These are phyloP conservation scores for Phoenix roebelenii DNA, from an alignment of 176 grass and related monocot genomes.

Conservation along the genomic window DNA sequence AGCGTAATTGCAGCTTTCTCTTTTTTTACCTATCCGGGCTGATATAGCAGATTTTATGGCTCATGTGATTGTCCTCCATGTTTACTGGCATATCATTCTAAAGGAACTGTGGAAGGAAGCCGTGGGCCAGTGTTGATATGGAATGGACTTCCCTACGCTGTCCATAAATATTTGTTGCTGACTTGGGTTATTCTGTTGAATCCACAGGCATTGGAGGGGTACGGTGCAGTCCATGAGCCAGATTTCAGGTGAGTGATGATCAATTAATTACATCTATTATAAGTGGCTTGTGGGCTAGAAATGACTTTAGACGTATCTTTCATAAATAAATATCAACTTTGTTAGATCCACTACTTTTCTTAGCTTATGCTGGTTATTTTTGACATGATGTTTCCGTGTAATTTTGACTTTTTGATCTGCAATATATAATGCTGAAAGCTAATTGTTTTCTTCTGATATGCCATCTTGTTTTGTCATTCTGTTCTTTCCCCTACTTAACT, in stretches of 20 bases:
- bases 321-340: no score
- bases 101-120: slow-evolving; percentile 47
- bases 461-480: slow-evolving; percentile 5
- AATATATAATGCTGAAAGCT: no score
- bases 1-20: slow-evolving; percentile 99
- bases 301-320: no score
- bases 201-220: slow-evolving; percentile 98
- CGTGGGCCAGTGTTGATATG: slow-evolving; percentile 70
- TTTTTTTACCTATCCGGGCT: slow-evolving; percentile 74
- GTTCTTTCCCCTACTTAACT: slow-evolving; percentile 28
- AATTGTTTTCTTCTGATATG: not conserved
- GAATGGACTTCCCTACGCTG: slow-evolving; percentile 73
- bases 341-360: no score
- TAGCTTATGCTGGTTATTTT: no score
- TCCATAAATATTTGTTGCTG: slow-evolving; percentile 74
- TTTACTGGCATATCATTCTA: slow-evolving; percentile 49
- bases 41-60: slow-evolving; percentile 70
- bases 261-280: not conserved
- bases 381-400: no score
- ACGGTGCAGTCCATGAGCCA: slow-evolving; percentile 53
- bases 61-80: slow-evolving; percentile 53
- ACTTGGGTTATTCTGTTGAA: slow-evolving; percentile 99
- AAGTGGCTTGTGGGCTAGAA: not conserved
- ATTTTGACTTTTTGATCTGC: no score
- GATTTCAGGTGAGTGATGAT: slow-evolving; percentile 54